Evolutionary conservation across 2,329 filamentous ascomycete genomes (phyloP).

Genomic region (Hyphodiscus sp.): DNA sequence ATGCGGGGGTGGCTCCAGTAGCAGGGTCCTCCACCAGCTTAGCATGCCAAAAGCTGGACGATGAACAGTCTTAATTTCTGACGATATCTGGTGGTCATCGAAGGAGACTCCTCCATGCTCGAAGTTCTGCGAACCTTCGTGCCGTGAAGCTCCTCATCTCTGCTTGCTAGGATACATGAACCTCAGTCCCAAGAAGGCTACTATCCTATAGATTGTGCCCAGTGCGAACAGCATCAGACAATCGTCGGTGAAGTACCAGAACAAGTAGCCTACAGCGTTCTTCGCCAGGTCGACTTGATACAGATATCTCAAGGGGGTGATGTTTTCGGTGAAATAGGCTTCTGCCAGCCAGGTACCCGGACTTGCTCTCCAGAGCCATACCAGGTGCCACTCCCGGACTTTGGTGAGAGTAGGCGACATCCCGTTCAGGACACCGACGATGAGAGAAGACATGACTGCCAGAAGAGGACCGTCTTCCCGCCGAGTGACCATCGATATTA

Average conservation of each 20-base stretch:
- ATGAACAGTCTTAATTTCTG: no score
- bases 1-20: no score
- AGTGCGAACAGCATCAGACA: slow-evolving; percentile 38
- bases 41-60: no score
- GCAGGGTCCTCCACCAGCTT: no score
- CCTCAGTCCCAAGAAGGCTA: slow-evolving; percentile 32
- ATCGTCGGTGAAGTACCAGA: slow-evolving; percentile 41
- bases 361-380: slow-evolving; percentile 48
- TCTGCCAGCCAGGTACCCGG: slow-evolving; percentile 52
- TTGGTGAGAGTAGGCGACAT: slow-evolving; percentile 43
- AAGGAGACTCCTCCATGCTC: no score
- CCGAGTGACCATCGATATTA: slow-evolving; percentile 46
- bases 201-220: slow-evolving; percentile 38
- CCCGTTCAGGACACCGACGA: slow-evolving; percentile 48
- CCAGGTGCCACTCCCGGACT: slow-evolving; percentile 45
- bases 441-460: slow-evolving; percentile 46
- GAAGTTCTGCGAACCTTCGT: no score
- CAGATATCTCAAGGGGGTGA: slow-evolving; percentile 42
- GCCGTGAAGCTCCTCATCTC: not conserved
- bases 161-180: not conserved
- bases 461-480: slow-evolving; percentile 51
- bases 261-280: slow-evolving; percentile 37
- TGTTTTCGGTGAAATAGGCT: slow-evolving; percentile 46
- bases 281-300: slow-evolving; percentile 44
- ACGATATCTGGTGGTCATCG: no score